Evolutionary conservation across 352 stramenopile species (phyloP).

Genomic region (Phytophthora pluvialis): DNA sequence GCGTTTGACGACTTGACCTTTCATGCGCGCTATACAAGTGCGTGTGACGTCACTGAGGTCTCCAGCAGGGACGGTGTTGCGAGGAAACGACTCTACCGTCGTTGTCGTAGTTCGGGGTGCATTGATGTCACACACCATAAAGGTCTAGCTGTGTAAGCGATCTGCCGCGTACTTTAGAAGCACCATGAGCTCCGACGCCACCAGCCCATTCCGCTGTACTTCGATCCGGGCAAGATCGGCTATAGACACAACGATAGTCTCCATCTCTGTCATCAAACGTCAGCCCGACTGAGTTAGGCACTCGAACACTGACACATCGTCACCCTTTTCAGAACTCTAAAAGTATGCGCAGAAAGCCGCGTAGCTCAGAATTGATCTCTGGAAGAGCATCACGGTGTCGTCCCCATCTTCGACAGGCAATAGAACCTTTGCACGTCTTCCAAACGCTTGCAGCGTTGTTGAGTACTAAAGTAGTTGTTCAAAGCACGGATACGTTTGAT

Average conservation of each 20-base stretch:
- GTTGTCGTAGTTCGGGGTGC: background rate
- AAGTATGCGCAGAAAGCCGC: conserved; percentile 4
- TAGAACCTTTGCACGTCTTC: conserved; percentile 11
- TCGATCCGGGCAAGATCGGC: conserved; percentile 4
- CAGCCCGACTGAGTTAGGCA: background rate
- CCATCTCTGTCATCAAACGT: background rate
- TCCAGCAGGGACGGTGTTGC: background rate
- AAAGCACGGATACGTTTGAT: background rate
- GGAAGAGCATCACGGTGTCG: conserved; percentile 14
- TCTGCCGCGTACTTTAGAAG: conserved; percentile 1
- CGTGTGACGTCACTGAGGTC: background rate
- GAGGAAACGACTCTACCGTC: conserved; percentile 2
- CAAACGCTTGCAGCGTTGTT: conserved; percentile 14
- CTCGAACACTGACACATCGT: conserved; percentile 1
- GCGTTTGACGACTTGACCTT: conserved; percentile 1
- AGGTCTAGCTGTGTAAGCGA: background rate
- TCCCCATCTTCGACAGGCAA: background rate
- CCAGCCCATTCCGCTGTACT: background rate
- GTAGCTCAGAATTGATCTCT: conserved; percentile 12
- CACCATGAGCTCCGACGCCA: conserved; percentile 7
- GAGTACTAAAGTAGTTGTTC: conserved; percentile 9
- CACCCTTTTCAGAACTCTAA: conserved; percentile 1
- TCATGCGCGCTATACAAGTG: background rate
- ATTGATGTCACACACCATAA: background rate
- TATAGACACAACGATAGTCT: background rate